A percentile compares a stretch with the other conserved stretches of the same genome.
phyloP scores from a whole-genome alignment of 1,284 basidiomycete genomes.

The Heliocybe sulcata region DNA sequence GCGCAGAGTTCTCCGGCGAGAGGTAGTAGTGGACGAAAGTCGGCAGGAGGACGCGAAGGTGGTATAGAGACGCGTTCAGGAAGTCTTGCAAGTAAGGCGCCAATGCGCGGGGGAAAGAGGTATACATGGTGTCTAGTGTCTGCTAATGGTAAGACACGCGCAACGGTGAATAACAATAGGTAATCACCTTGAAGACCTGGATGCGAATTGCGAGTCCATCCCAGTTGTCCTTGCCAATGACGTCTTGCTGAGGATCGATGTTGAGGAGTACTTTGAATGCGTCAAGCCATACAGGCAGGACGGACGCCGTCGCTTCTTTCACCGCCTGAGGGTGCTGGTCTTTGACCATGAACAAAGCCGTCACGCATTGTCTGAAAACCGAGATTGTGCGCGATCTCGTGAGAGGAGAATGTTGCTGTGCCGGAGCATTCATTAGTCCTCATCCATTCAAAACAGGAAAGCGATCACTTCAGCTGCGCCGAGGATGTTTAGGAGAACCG shows the following conservation, averaged over 20 bases:
- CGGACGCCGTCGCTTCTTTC: slow-evolving; percentile 72
- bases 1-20: slow-evolving; percentile 43
- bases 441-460: slow-evolving; percentile 1
- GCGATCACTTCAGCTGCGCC: slow-evolving; percentile 60
- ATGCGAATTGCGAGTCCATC: slow-evolving; percentile 71
- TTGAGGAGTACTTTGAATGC: slow-evolving; percentile 78
- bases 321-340: slow-evolving; percentile 85
- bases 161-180: slow-evolving; percentile 9
- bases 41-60: slow-evolving; percentile 61
- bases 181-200: slow-evolving; percentile 70
- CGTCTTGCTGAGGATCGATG: slow-evolving; percentile 55
- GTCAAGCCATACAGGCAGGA: slow-evolving; percentile 86
- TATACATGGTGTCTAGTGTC: slow-evolving; percentile 72
- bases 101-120: slow-evolving; percentile 68
- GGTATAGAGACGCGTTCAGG: slow-evolving; percentile 53
- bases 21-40: slow-evolving; percentile 69
- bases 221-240: slow-evolving; percentile 57
- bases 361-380: slow-evolving; percentile 88
- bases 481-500: slow-evolving; percentile 79
- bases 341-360: slow-evolving; percentile 90
- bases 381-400: slow-evolving; percentile 82
- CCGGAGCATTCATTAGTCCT: slow-evolving; percentile 3
- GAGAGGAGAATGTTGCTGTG: slow-evolving; percentile 61
- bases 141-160: slow-evolving; percentile 19
- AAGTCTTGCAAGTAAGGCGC: slow-evolving; percentile 54